Evolutionary conservation across 2,329 filamentous ascomycete genomes (phyloP).

Genomic region (Torrubiella hemipterigena): DNA sequence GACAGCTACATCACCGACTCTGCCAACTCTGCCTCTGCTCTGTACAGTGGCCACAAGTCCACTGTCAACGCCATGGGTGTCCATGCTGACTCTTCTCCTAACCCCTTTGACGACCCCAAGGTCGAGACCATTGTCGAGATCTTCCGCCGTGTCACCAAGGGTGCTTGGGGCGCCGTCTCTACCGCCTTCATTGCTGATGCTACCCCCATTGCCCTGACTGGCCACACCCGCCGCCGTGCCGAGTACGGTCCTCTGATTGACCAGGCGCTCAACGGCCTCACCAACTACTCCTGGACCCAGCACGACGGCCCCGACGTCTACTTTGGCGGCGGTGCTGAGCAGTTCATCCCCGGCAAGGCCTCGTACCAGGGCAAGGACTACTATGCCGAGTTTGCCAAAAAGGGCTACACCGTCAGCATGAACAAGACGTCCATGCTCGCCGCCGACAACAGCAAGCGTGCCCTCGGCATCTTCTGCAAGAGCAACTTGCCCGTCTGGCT

Average conservation of each 20-base stretch:
- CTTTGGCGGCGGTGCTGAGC: constrained; percentile 73
- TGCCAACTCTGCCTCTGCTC: constrained; percentile 70
- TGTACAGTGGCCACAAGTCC: constrained; percentile 77
- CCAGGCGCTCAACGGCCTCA: constrained; percentile 61
- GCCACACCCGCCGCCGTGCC: constrained; percentile 59
- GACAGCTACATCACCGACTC: constrained; percentile 80
- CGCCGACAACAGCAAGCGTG: constrained; percentile 44
- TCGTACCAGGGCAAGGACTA: constrained; percentile 65
- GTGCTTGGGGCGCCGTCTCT: constrained; percentile 54
- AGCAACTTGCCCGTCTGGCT: constrained; percentile 75
- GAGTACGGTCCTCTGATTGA: constrained; percentile 64
- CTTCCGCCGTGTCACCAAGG: constrained; percentile 53
- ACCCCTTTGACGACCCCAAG: constrained; percentile 72
- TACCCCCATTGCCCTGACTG: constrained; percentile 63
- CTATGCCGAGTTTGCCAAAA: constrained; percentile 63
- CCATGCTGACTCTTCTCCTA: constrained; percentile 64
- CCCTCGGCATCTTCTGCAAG: constrained; percentile 67
- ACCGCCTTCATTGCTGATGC: constrained; percentile 77
- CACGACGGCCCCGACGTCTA: constrained; percentile 67
- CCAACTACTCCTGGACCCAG: constrained; percentile 72
- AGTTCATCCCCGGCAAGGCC: constrained; percentile 55
- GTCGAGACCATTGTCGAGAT: constrained; percentile 75
- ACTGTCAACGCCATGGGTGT: constrained; percentile 71
- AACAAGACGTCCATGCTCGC: constrained; percentile 61
- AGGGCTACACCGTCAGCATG: constrained; percentile 57